A percentile compares a stretch with the other conserved stretches of the same genome.
Evolutionary conservation across 306 rosid genomes (phyloP).

Genomic region (Alnus glutinosa): DNA sequence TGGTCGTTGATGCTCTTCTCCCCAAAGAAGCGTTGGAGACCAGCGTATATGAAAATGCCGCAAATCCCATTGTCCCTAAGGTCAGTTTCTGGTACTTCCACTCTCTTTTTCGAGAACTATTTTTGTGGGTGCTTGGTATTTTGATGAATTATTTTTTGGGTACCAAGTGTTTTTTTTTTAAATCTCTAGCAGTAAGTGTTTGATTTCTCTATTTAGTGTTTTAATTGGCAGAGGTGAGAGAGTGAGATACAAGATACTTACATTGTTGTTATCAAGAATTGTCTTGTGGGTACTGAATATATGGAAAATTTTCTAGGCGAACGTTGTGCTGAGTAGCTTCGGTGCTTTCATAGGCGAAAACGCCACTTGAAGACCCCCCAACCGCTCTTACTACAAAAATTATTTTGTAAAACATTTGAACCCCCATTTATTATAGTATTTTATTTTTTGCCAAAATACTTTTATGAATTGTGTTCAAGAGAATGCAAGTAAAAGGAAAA

Average conservation of each 20-base stretch:
- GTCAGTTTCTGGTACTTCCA: conserved; percentile 25
- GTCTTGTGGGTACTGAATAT: neutral
- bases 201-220: neutral
- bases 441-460: no score
- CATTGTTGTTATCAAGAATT: neutral
- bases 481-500: no score
- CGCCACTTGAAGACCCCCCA: neutral
- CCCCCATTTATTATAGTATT: no score
- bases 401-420: neutral
- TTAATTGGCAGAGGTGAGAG: neutral
- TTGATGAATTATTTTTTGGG: neutral
- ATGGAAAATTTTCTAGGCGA: neutral
- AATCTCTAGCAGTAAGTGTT: conserved; percentile 19
- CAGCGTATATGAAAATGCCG: conserved; percentile 23
- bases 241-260: neutral
- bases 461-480: no score
- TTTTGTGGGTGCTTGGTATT: neutral
- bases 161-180: conserved; percentile 46
- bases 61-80: conserved; percentile 54
- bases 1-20: conserved; percentile 68
- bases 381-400: neutral
- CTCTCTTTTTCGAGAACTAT: neutral
- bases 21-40: conserved; percentile 43
- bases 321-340: neutral
- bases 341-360: neutral